Conservation (phyloP, 2,329 filamentous ascomycete species). For the Fusarium devonianum region DNA sequence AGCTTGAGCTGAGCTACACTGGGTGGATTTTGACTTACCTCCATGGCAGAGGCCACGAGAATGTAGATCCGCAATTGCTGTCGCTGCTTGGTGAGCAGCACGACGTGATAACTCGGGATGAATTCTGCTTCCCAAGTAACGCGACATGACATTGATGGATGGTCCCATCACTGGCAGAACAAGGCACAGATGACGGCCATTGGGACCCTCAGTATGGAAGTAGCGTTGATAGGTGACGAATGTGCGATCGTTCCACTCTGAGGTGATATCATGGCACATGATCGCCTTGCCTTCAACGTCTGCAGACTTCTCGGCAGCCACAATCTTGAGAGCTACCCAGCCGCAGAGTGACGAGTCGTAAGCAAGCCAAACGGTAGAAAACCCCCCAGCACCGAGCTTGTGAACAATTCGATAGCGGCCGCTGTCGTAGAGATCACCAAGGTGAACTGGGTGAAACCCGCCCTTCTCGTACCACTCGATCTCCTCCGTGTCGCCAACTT, state of each 20-base stretch:
- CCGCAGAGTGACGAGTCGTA: background rate
- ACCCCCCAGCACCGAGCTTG: background rate
- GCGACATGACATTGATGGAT: background rate
- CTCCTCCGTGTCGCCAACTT: background rate
- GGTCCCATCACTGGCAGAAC: constrained; percentile 2
- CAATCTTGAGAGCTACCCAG: constrained; percentile 5
- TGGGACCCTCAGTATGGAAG: constrained; percentile 3
- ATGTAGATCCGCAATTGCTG: background rate
- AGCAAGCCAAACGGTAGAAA: constrained; percentile 1
- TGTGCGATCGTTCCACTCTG: fast-evolving
- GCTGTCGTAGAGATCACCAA: background rate
- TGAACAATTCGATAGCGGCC: background rate
- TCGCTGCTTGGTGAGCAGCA: fast-evolving
- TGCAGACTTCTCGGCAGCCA: background rate
- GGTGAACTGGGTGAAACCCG: background rate
- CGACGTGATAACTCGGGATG: background rate
- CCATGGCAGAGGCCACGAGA: background rate
- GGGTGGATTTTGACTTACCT: background rate
- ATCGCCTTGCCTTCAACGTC: background rate
- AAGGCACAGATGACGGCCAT: constrained; percentile 7
- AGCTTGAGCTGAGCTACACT: background rate
- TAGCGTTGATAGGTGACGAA: background rate
- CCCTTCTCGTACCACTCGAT: background rate
- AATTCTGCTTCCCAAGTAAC: background rate
- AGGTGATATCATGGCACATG: background rate